Percentiles rank a stretch among this genome's conserved stretches.
Evolutionary conservation across 768 basidiomycete genomes (phyloP).

Genomic region (Leccinellum albellum): DNA sequence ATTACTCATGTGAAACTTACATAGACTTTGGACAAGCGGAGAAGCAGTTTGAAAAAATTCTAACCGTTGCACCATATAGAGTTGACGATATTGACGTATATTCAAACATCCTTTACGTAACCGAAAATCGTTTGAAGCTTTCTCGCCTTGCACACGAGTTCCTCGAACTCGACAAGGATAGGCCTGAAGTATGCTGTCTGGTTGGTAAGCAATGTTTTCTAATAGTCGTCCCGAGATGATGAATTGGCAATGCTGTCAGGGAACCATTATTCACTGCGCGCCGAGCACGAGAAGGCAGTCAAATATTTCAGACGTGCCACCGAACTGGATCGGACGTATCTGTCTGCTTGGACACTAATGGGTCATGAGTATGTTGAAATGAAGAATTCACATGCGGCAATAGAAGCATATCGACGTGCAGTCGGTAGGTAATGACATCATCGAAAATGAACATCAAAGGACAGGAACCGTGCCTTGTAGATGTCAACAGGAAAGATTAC

Average conservation of each 20-base stretch:
- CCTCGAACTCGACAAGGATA: conserved; percentile 81
- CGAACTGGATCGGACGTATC: conserved; percentile 90
- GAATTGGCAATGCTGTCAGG: conserved; percentile 45
- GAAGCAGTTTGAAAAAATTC: conserved; percentile 78
- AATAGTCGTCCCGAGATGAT: background rate
- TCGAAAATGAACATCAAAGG: background rate
- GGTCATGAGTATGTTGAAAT: conserved; percentile 98
- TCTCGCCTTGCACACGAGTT: conserved; percentile 92
- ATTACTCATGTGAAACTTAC: conserved; percentile 2
- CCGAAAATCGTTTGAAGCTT: conserved; percentile 82
- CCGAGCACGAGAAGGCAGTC: conserved; percentile 94
- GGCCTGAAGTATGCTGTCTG: conserved; percentile 94
- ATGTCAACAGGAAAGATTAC: conserved; percentile 95
- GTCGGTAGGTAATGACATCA: conserved; percentile 61
- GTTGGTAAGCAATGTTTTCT: conserved; percentile 59
- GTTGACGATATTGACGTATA: conserved; percentile 95
- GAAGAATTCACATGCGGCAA: conserved; percentile 99
- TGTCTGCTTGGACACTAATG: conserved; percentile 98
- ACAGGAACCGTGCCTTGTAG: conserved; percentile 38
- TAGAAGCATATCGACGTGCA: conserved; percentile 94
- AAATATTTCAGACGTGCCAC: conserved; percentile 93
- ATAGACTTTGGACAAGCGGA: conserved; percentile 88
- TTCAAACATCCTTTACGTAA: conserved; percentile 96
- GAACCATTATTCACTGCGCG: conserved; percentile 93
- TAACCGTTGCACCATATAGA: conserved; percentile 76